phyloP scores from a whole-genome alignment of 1,284 basidiomycete species.

The Ustilago curta region DNA sequence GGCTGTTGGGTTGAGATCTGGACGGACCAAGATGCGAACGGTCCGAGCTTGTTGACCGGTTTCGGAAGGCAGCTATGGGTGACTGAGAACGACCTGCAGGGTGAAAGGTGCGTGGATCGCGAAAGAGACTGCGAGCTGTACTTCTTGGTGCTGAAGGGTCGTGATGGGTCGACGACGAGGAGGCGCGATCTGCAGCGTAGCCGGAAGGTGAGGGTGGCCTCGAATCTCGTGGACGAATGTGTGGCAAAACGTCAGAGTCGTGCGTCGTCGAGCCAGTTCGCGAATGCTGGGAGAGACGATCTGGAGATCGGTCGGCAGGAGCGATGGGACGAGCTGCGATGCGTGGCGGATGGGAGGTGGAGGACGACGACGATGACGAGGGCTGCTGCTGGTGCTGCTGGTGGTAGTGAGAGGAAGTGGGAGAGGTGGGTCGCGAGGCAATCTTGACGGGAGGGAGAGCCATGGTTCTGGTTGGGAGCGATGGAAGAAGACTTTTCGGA shows the following conservation, averaged over 20 bases:
- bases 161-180: conserved; percentile 32
- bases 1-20: conserved; percentile 49
- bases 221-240: conserved; percentile 32
- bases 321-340: conserved; percentile 42
- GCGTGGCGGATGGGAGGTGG: conserved; percentile 27
- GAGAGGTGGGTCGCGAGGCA: conserved; percentile 37
- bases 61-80: conserved; percentile 42
- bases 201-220: conserved; percentile 34
- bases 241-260: conserved; percentile 26
- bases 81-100: conserved; percentile 47
- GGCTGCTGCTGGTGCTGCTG: conserved; percentile 11
- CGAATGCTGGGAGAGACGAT: conserved; percentile 33
- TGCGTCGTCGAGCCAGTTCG: conserved; percentile 30
- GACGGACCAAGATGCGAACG: conserved; percentile 39
- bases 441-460: conserved; percentile 45
- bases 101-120: conserved; percentile 44
- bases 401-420: conserved; percentile 26
- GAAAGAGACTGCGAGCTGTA: conserved; percentile 49
- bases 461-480: conserved; percentile 11
- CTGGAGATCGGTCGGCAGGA: conserved; percentile 39
- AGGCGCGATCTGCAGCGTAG: conserved; percentile 30
- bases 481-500: background rate
- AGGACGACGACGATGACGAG: conserved; percentile 15
- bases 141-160: conserved; percentile 29
- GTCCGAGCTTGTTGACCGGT: conserved; percentile 48